A percentile compares a stretch with the other conserved stretches of the same genome.
phyloP scores from a whole-genome alignment of 768 basidiomycete species.

The Hygrocybe coccinea region DNA sequence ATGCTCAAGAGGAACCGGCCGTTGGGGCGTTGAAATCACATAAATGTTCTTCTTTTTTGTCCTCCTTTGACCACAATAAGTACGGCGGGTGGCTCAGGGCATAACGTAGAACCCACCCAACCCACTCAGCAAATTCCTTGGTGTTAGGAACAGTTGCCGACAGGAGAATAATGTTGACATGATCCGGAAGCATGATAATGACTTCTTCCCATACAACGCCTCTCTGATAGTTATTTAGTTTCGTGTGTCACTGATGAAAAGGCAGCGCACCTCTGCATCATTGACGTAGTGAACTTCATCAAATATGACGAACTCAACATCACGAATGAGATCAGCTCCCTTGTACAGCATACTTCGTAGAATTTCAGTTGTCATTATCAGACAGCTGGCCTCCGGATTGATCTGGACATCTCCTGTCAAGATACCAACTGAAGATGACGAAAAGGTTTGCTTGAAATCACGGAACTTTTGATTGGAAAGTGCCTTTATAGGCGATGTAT shows the following conservation, averaged over 20 bases:
- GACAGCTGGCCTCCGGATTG: constrained; percentile 93
- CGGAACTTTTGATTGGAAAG: constrained; percentile 98
- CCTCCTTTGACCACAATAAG: constrained; percentile 48
- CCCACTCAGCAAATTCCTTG: constrained; percentile 98
- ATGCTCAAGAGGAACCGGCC: constrained; percentile 96
- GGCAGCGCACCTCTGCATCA: constrained; percentile 78
- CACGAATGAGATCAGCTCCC: constrained; percentile 95
- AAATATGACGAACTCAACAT: constrained; percentile 99
- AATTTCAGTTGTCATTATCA: constrained; percentile 99
- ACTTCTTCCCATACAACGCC: constrained; percentile 99
- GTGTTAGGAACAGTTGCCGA: constrained; percentile 98
- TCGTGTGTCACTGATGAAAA: not conserved
- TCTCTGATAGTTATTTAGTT: constrained; percentile 47
- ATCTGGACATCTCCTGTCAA: constrained; percentile 99
- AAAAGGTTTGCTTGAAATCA: constrained; percentile 97
- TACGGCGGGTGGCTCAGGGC: not conserved
- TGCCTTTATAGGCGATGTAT: constrained; percentile 98
- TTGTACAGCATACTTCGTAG: constrained; percentile 97
- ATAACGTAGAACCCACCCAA: constrained; percentile 61
- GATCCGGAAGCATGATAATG: constrained; percentile 98
- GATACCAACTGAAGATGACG: constrained; percentile 86
- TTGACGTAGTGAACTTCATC: constrained; percentile 99
- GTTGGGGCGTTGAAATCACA: constrained; percentile 93
- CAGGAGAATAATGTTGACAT: constrained; percentile 94
- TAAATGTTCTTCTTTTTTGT: constrained; percentile 99